phyloP scores from a whole-genome alignment of 2,329 filamentous ascomycete genomes.

The Zalaria sp. region DNA sequence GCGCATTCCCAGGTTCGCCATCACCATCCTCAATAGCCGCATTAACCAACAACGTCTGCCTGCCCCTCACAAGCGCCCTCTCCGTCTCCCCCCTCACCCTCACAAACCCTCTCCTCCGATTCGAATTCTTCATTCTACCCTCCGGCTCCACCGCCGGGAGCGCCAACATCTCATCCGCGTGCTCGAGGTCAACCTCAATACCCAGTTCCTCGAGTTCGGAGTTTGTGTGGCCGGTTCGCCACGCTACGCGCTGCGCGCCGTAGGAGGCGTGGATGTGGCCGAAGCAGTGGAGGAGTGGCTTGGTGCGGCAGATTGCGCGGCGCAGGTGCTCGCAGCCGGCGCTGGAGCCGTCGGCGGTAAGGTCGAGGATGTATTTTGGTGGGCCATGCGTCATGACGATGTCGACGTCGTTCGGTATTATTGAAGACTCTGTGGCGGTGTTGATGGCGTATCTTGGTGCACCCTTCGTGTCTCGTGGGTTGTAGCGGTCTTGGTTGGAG shows the following conservation, averaged over 20 bases:
- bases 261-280: slow-evolving; percentile 47
- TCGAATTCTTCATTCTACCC: too few species aligned
- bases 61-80: too few species aligned
- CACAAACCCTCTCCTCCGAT: too few species aligned
- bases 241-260: slow-evolving; percentile 27
- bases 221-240: slow-evolving; percentile 12
- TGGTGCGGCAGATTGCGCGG: slow-evolving; percentile 33
- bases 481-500: slow-evolving; percentile 29
- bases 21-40: slow-evolving; percentile 34
- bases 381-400: slow-evolving; percentile 50
- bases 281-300: slow-evolving; percentile 43
- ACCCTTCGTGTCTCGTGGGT: slow-evolving; percentile 25
- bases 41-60: slow-evolving; percentile 17
- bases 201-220: neutral
- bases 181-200: neutral
- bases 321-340: slow-evolving; percentile 43
- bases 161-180: slow-evolving; percentile 32
- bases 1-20: slow-evolving; percentile 32
- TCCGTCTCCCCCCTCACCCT: too few species aligned
- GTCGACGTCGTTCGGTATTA: slow-evolving; percentile 24
- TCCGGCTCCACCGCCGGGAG: slow-evolving; percentile 12
- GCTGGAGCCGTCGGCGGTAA: slow-evolving; percentile 15
- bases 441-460: too few species aligned
- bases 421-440: too few species aligned
- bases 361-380: slow-evolving; percentile 36